These are phyloP conservation scores for Pascua guehoae DNA, from an alignment of 1,284 basidiomycete genomes.

Conservation along the genomic window DNA sequence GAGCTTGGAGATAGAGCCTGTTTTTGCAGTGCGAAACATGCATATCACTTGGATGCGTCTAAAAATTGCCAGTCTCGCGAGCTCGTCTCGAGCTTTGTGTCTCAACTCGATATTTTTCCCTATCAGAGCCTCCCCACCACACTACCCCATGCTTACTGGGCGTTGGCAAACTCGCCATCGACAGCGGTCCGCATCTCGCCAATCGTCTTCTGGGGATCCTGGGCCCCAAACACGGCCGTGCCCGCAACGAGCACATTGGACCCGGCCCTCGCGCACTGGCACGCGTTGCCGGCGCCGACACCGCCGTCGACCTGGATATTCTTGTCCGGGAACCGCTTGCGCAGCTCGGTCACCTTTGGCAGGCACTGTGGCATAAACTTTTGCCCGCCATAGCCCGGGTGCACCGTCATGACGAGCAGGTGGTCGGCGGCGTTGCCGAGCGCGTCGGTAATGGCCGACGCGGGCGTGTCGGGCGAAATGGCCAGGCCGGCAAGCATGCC, in stretches of 20 bases:
- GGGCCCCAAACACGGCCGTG: slow-evolving; percentile 86
- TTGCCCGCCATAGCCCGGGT: slow-evolving; percentile 89
- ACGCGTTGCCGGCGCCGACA: slow-evolving; percentile 85
- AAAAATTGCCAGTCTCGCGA: no score
- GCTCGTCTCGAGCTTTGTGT: no score
- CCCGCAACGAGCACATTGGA: slow-evolving; percentile 98
- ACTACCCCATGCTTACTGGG: no score
- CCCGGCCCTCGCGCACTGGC: slow-evolving; percentile 83
- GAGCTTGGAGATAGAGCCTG: no score
- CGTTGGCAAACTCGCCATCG: slow-evolving; percentile 52
- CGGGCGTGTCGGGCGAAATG: slow-evolving; percentile 88
- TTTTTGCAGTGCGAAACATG: no score
- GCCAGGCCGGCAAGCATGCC: slow-evolving; percentile 87
- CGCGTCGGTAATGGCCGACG: slow-evolving; percentile 75
- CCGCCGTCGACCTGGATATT: slow-evolving; percentile 99
- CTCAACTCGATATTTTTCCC: not conserved
- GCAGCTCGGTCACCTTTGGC: slow-evolving; percentile 73
- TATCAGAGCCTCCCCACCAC: no score
- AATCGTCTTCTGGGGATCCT: slow-evolving; percentile 75
- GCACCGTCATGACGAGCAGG: slow-evolving; percentile 96
- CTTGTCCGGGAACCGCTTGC: slow-evolving; percentile 75
- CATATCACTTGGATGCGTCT: no score
- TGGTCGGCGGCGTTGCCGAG: slow-evolving; percentile 79
- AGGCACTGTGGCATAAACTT: slow-evolving; percentile 94
- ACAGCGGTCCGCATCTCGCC: slow-evolving; percentile 66